phyloP scores from a whole-genome alignment of 75 land plant species.

The Pseudotsuga menziesii region DNA sequence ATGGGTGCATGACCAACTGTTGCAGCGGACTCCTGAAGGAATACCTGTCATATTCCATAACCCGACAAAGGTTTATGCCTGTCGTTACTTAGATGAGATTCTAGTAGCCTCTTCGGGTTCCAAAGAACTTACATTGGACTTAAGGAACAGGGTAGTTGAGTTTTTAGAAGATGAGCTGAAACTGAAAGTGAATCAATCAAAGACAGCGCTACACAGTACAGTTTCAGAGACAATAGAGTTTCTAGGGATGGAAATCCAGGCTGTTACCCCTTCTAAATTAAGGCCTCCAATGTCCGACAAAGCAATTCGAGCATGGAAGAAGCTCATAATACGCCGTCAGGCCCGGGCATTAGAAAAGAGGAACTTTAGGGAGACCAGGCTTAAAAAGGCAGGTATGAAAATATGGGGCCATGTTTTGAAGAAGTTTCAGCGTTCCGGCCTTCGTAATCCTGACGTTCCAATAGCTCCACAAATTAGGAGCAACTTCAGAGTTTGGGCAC shows the following conservation, averaged over 20 bases:
- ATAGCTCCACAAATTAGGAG: conserved; percentile 44
- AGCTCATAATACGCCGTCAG: conserved; percentile 50
- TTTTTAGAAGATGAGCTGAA: conserved; percentile 39
- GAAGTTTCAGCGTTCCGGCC: conserved; percentile 36
- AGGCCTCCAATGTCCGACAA: conserved; percentile 55
- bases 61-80: conserved; percentile 48
- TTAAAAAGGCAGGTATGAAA: conserved; percentile 53
- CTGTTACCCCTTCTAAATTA: conserved; percentile 56
- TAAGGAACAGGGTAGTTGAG: conserved; percentile 34
- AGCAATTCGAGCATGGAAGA: conserved; percentile 66
- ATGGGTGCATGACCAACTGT: conserved; percentile 6
- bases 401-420: conserved; percentile 46
- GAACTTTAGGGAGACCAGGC: conserved; percentile 56
- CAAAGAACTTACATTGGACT: conserved; percentile 33
- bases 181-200: conserved; percentile 40
- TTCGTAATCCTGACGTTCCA: conserved; percentile 37
- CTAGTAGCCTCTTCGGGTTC: conserved; percentile 59
- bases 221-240: conserved; percentile 59
- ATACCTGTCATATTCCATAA: conserved; percentile 25
- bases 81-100: conserved; percentile 69
- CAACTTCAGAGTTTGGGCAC: conserved; percentile 50
- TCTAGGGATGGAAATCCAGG: conserved; percentile 63
- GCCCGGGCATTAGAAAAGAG: conserved; percentile 35
- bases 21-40: not conserved
- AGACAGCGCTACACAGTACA: conserved; percentile 52